phyloP scores from a whole-genome alignment of 768 basidiomycete genomes.

The Boletus reticuloceps region DNA sequence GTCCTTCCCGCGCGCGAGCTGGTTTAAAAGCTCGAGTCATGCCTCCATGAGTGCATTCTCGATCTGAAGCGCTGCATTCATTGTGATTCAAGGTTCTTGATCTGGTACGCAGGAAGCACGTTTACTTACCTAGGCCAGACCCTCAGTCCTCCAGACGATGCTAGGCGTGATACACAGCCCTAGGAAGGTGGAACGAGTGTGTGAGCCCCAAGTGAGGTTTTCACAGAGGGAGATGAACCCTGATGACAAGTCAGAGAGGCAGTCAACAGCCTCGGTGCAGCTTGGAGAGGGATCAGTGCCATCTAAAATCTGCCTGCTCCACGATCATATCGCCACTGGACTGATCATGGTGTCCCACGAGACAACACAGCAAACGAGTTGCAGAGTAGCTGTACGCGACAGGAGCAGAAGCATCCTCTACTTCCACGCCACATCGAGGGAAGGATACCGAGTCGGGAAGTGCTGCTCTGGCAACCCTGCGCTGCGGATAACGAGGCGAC shows the following conservation, averaged over 20 bases:
- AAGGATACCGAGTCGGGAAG: conserved; percentile 11
- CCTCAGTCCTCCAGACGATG: conserved; percentile 77
- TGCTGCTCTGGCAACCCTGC: conserved; percentile 13
- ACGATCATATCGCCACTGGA: conserved; percentile 12
- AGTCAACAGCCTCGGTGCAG: background rate
- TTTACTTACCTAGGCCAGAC: conserved; percentile 65
- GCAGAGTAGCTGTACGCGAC: conserved; percentile 2
- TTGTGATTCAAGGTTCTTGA: conserved; percentile 11
- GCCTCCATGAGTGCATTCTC: conserved; percentile 74
- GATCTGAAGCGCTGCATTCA: conserved; percentile 46
- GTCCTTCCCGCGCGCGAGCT: conserved; percentile 45
- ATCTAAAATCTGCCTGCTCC: conserved; percentile 1
- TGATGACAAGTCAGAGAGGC: background rate
- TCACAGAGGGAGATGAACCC: background rate
- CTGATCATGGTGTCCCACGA: background rate
- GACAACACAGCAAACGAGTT: conserved; percentile 8
- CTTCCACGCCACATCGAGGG: conserved; percentile 15
- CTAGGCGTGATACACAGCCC: conserved; percentile 68
- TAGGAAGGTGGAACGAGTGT: conserved; percentile 48
- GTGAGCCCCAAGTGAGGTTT: background rate
- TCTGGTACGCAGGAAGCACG: conserved; percentile 10
- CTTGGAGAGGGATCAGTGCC: background rate
- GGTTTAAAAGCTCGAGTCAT: conserved; percentile 84
- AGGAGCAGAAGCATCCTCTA: conserved; percentile 23
- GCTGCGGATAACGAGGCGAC: conserved; percentile 4